A percentile compares a stretch with the other conserved stretches of the same genome.
phyloP scores from a whole-genome alignment of 2,329 filamentous ascomycete genomes.

The Botrytis pseudocinerea region DNA sequence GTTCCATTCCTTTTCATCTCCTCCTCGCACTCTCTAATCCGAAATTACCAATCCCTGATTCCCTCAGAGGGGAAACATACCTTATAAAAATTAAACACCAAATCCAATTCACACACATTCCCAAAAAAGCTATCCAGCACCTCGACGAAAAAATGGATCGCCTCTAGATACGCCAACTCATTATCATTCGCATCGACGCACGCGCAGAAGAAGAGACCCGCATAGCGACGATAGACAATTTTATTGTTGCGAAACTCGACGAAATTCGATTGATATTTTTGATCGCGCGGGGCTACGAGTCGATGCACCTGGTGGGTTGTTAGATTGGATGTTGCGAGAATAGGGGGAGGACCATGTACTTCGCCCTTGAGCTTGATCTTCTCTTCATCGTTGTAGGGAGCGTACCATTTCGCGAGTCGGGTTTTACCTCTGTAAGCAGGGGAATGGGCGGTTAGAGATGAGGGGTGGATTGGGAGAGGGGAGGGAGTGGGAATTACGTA shows the following conservation, averaged over 20 bases:
- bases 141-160: conserved; percentile 99
- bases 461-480: background rate
- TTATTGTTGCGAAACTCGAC: conserved; percentile 95
- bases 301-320: conserved; percentile 73
- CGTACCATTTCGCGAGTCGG: conserved; percentile 97
- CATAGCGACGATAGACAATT: conserved; percentile 96
- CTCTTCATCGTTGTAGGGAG: conserved; percentile 96
- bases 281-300: conserved; percentile 93
- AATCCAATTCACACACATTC: conserved; percentile 96
- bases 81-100: conserved; percentile 80
- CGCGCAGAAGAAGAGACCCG: conserved; percentile 97
- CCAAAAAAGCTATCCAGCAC: conserved; percentile 98
- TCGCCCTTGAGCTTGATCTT: conserved; percentile 99
- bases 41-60: background rate
- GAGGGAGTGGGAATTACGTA: conserved; percentile 44
- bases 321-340: background rate
- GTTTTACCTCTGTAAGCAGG: conserved; percentile 80
- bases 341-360: conserved; percentile 48
- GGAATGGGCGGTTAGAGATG: background rate
- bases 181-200: conserved; percentile 99
- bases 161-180: conserved; percentile 93
- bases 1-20: background rate
- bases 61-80: conserved; percentile 29
- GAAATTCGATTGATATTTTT: conserved; percentile 99
- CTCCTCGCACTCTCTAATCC: background rate